Evolutionary conservation across 2,329 filamentous ascomycete genomes (phyloP), one percentile per base, ranked within the genome.

Genomic region (Achaetomium macrosporum): DNA sequence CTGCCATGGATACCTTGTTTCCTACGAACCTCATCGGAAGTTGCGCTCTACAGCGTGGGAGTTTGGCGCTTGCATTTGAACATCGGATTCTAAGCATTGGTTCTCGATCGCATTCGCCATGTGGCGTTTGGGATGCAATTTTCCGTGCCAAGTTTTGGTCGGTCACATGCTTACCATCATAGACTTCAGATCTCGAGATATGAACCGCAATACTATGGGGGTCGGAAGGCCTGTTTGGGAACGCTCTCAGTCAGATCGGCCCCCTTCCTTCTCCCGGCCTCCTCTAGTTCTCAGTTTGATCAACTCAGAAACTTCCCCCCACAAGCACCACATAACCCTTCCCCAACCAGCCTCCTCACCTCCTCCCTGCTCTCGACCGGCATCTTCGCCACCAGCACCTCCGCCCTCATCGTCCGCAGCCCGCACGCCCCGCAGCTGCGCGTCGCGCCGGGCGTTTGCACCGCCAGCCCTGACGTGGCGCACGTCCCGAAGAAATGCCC

Each of bases 381-480:
- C 42, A 60, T 50, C 61, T 57, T 63, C 11, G 33, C 64, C 2
- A 62, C 58, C 19, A 82, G 64, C 56, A 74, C 71, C 5, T 71
- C 66, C 0, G 70, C 63, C 42, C 73, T 71, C 17, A 82, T 68
- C 8, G 76, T 79, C 20, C 79, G 72, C 25, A 72, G 64, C 15
- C 73, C 74, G 58, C 80, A 83, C 2, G 82, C 75, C 17, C 75
- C 76, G 49, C 80, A 83, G 3, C 74, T 73, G 33, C 74, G 70
- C 0, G 79, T 81, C 43, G 76, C 70, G 2, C 76, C 77, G 0
- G 79, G 79, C 1, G 71, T 73, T 53, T 78, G 68, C 56, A 83
- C 78, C 12, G 79, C 75, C 8, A 83, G 64, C 1, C 77, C 76
- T 0, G 76, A 79, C 1, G 75, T 73, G 0, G 75, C 75, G 54